Evolutionary conservation across 1,284 basidiomycete species (phyloP), one percentile per base, ranked within the genome.

Genomic region (Cryptococcus maquisensis): DNA sequence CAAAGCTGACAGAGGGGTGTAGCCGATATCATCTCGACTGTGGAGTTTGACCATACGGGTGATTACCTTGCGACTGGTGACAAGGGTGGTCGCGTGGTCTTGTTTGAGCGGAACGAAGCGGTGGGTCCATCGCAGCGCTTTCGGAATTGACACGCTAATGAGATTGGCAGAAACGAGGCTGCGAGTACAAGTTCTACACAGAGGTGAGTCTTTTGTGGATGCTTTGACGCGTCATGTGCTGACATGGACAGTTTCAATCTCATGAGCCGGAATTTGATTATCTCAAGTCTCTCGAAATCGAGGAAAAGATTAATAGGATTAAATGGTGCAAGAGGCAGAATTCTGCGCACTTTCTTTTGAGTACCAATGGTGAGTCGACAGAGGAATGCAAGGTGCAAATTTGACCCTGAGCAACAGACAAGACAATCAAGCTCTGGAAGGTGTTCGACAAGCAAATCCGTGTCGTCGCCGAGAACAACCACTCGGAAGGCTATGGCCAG

Each of bases 251-350:
- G 74, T 77, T 98, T 75, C 96, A 99, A 81, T 96, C 92, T 43
- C 96, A 99, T 77, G 96, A 99, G 77, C 96, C 96, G 56, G 96
- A 99, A 77, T 99, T 99, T 77, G 96, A 99, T 81, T 99, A 99
- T 77, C 86, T 99, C 75, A 99, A 99, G 81, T 96, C 92, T 32
- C 82, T 98, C 65, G 96, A 98, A 82, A 99, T 99, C 76, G 96
- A 99, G 79, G 96, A 98, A 82, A 98, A 99, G 86, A 98, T 98
- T 82, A 98, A 98, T 82, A 91, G 97, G 84, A 99, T 98, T 83
- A 91, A 94, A 76, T 98, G 96, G 96, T 98, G 94, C 82, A 93
- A 87, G 80, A 85, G 96, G 62, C 94, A 98, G 79, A 98, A 98
- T 71, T 83, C 89, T 32, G 93, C 96, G 45, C 96, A 99, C 77